Conservation (phyloP, 2,329 filamentous ascomycete species). For the Colletotrichum cordylinicola region DNA sequence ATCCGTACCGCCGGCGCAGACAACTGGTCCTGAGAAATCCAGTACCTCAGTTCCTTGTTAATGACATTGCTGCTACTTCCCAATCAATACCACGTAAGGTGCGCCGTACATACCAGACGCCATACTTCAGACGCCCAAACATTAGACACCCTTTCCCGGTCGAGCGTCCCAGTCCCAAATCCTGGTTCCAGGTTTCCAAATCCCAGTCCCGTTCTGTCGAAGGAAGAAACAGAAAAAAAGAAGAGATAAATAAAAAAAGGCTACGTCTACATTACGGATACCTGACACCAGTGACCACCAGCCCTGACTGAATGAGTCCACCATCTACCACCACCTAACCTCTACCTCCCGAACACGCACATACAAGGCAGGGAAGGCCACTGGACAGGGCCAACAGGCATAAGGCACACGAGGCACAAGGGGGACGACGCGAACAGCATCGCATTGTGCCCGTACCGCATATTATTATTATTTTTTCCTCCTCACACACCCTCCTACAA, state of each 20-base stretch:
- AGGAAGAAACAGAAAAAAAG: not conserved
- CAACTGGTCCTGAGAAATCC: not conserved
- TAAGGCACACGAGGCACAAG: not conserved
- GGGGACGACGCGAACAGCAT: not conserved
- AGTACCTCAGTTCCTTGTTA: not conserved
- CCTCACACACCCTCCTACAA: conserved; percentile 21
- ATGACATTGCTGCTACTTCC: not conserved
- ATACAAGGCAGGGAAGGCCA: not conserved
- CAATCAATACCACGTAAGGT: not conserved
- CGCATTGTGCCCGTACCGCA: not conserved
- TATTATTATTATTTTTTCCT: conserved; percentile 12
- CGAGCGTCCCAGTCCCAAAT: not conserved
- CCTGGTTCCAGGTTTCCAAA: not conserved
- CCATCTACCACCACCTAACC: not conserved
- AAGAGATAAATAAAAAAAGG: not conserved
- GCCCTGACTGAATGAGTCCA: not conserved
- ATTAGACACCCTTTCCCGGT: not conserved
- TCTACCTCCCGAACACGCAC: not conserved
- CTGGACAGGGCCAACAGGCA: not conserved
- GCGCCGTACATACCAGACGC: not conserved
- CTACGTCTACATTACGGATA: not conserved
- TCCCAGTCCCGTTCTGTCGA: not conserved
- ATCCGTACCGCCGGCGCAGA: not conserved
- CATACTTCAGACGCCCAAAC: not conserved
- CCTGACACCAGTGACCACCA: not conserved